Conservation (phyloP, 1,284 basidiomycete genomes). For the Ustilago tritici region DNA sequence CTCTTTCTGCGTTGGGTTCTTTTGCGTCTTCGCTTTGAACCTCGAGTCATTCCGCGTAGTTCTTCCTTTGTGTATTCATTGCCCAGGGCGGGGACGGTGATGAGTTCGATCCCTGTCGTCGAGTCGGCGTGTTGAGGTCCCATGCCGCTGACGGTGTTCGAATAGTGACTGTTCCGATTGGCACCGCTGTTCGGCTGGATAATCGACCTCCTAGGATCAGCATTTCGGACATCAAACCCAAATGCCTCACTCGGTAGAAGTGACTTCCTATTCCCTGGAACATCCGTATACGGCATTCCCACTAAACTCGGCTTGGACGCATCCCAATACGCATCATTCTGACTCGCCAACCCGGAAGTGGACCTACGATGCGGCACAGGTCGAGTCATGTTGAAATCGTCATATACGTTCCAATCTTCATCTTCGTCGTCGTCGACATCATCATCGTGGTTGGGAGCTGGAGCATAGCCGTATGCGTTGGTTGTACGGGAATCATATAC, state of each 20-base stretch:
- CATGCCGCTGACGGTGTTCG: conserved; percentile 19
- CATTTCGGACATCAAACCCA: conserved; percentile 59
- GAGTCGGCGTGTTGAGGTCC: conserved; percentile 44
- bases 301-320: conserved; percentile 30
- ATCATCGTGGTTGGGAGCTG: conserved; percentile 25
- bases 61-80: conserved; percentile 62
- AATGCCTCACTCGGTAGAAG: conserved; percentile 55
- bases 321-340: conserved; percentile 44
- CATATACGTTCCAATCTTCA: conserved; percentile 65
- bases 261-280: conserved; percentile 34
- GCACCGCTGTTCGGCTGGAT: conserved; percentile 13
- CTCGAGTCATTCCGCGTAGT: conserved; percentile 49
- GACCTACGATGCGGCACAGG: conserved; percentile 43
- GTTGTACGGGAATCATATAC: conserved; percentile 25
- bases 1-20: conserved; percentile 26
- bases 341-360: conserved; percentile 17
- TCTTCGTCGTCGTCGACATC: conserved; percentile 50
- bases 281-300: conserved; percentile 36
- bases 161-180: conserved; percentile 15
- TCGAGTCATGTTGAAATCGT: conserved; percentile 64
- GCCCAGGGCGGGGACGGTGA: conserved; percentile 65
- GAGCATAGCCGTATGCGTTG: conserved; percentile 44
- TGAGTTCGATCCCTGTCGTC: conserved; percentile 60
- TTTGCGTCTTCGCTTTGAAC: conserved; percentile 36
- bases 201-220: conserved; percentile 55